These are phyloP conservation scores for Bryopsis sp. DNA, from an alignment of 139 green algal species.

Conservation along the genomic window DNA sequence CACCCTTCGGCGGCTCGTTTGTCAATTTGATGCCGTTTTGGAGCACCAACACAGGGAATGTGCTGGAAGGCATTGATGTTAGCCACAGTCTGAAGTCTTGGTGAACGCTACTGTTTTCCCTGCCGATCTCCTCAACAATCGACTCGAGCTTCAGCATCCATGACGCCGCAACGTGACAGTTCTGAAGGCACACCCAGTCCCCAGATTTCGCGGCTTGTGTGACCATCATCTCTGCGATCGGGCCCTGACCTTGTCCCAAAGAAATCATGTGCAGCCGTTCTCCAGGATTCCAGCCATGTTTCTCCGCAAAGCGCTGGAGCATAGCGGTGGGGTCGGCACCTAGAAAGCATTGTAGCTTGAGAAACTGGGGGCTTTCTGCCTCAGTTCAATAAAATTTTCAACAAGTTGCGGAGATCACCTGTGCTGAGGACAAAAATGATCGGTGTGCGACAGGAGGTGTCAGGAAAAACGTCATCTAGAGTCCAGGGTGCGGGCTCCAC, in stretches of 20 bases:
- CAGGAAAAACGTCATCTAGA: constrained; percentile 68
- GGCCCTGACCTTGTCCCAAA: constrained; percentile 75
- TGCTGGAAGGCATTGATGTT: constrained; percentile 56
- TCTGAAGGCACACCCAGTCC: constrained; percentile 82
- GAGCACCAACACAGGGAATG: constrained; percentile 70
- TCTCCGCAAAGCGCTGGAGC: constrained; percentile 67
- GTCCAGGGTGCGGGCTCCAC: constrained; percentile 63
- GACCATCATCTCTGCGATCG: constrained; percentile 57
- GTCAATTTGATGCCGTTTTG: constrained; percentile 68
- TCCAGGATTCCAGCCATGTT: constrained; percentile 39
- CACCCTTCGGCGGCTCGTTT: constrained; percentile 66
- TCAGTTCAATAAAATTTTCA: too few relatives aligned
- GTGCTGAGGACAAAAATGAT: constrained; percentile 81
- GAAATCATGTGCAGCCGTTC: constrained; percentile 69
- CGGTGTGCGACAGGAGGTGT: constrained; percentile 54
- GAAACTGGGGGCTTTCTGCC: too few relatives aligned
- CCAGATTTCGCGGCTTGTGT: constrained; percentile 38
- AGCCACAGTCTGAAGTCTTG: constrained; percentile 78
- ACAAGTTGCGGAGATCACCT: too few relatives aligned
- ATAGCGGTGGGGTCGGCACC: constrained; percentile 64
- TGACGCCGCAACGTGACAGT: constrained; percentile 75
- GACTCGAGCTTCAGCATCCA: constrained; percentile 63
- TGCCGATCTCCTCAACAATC: constrained; percentile 34
- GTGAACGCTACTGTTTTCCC: constrained; percentile 39
- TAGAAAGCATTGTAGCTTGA: too few relatives aligned